A percentile compares a stretch with the other conserved stretches of the same genome.
Conservation (phyloP, 805 yeast genomes). For the Hanseniaspora osmophila region DNA sequence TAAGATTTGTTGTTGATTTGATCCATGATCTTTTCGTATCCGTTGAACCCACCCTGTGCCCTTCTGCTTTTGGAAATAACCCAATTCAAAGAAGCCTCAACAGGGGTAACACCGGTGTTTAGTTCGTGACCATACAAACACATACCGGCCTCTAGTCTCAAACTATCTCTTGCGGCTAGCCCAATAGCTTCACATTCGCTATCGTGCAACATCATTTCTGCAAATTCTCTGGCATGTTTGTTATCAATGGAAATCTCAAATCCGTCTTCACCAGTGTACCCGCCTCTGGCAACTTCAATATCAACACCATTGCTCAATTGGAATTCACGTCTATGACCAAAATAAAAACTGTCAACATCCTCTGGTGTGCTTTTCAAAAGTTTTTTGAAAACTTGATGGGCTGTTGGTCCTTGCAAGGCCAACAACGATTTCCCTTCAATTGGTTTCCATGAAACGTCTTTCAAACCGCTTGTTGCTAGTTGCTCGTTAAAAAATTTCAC, state of each 20-base stretch:
- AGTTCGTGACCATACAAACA: constrained; percentile 92
- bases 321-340: constrained; percentile 47
- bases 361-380: constrained; percentile 38
- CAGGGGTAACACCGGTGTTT: constrained; percentile 65
- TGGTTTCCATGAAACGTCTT: constrained; percentile 26
- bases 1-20: constrained; percentile 56
- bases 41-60: constrained; percentile 49
- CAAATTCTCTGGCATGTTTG: constrained; percentile 43
- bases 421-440: constrained; percentile 57
- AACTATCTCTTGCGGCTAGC: constrained; percentile 93
- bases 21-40: constrained; percentile 49
- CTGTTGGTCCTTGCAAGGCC: constrained; percentile 88
- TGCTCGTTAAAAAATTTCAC: constrained; percentile 45
- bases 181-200: constrained; percentile 73
- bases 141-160: constrained; percentile 96
- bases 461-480: constrained; percentile 24
- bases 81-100: constrained; percentile 85
- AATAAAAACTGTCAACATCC: constrained; percentile 41
- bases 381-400: constrained; percentile 52
- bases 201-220: constrained; percentile 42
- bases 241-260: constrained; percentile 77
- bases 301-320: constrained; percentile 24
- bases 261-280: constrained; percentile 98
- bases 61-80: constrained; percentile 73
- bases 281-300: constrained; percentile 82